Evolutionary conservation across 192 early-diverging fungal species (phyloP), one percentile per base, ranked within the genome.

Genomic region (Coemansia sp.): DNA sequence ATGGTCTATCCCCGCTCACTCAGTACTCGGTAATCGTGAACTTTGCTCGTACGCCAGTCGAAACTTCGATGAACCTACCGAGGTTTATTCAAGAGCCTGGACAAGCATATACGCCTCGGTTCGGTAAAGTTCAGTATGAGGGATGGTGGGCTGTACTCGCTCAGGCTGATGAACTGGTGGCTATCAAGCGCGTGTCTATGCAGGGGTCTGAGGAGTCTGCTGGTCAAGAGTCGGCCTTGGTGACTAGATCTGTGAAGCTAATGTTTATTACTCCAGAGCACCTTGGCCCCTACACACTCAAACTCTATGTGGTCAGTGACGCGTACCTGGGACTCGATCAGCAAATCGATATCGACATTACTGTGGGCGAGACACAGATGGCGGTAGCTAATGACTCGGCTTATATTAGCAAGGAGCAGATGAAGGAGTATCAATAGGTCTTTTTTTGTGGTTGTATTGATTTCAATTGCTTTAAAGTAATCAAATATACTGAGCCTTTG

Each of bases 111-210:
- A 87, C 93, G 20, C 95, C 95, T 20, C 75, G 86, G 66, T 99
- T 98, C 73, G 93, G 95, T 18, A 97, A 98, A 73, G 82, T 89
- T 8, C 96, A 98, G 75, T 93, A 91, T 76, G 96, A 99, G 73
- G 91, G 93, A 0, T 99, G 95, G 94, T 99, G 93, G 93, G 68
- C 94, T 5, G 86, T 97, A 9, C 77, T 98, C 9, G 96, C 91
- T 1, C 88, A 95, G 57, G 78, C 31, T 3, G 74, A 93, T 49
- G 91, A 92, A 57, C 70, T 98, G 55, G 51, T 97, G 57, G 93
- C 91, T 3, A 55, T 97, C 64, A 96, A 94, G 86, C 85, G 96
- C 18, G 78, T 94, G 10, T 87, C 89, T 41, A 90, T 90, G 86
- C 82, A 89, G 13, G 90, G 80, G 13, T 24, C 31, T 8, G 55